phyloP scores from a whole-genome alignment of 2,329 filamentous ascomycete species.

The Geoglossum cookeanum region DNA sequence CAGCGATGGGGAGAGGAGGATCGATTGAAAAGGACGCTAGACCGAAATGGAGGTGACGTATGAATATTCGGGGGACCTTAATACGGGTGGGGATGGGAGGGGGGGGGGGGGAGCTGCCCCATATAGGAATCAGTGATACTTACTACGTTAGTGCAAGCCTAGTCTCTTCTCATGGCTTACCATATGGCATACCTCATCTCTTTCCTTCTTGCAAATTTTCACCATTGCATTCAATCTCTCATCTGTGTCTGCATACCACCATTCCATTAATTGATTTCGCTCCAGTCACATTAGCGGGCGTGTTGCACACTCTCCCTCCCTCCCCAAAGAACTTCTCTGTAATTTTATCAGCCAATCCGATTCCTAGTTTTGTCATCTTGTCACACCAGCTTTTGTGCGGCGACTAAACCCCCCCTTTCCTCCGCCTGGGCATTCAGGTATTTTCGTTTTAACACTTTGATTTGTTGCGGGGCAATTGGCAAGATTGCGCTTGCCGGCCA shows the following conservation, averaged over 20 bases:
- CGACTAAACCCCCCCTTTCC: no score
- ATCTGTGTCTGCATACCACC: not conserved
- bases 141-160: not conserved
- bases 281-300: not conserved
- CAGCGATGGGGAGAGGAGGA: slow-evolving; percentile 18
- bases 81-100: not conserved
- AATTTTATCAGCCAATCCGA: not conserved
- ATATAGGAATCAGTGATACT: not conserved
- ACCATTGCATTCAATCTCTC: not conserved
- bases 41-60: not conserved
- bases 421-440: no score
- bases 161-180: not conserved
- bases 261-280: not conserved
- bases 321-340: not conserved
- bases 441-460: no score
- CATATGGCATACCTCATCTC: not conserved
- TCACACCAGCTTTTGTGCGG: no score
- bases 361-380: not conserved
- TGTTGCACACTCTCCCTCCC: not conserved
- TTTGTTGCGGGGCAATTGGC: no score
- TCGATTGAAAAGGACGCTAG: not conserved
- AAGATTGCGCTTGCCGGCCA: no score
- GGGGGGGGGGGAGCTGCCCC: not conserved
- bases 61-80: not conserved
- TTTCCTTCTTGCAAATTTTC: not conserved